Evolutionary conservation across 2,329 filamentous ascomycete species (phyloP).

Genomic region (Geosmithia putterillii): DNA sequence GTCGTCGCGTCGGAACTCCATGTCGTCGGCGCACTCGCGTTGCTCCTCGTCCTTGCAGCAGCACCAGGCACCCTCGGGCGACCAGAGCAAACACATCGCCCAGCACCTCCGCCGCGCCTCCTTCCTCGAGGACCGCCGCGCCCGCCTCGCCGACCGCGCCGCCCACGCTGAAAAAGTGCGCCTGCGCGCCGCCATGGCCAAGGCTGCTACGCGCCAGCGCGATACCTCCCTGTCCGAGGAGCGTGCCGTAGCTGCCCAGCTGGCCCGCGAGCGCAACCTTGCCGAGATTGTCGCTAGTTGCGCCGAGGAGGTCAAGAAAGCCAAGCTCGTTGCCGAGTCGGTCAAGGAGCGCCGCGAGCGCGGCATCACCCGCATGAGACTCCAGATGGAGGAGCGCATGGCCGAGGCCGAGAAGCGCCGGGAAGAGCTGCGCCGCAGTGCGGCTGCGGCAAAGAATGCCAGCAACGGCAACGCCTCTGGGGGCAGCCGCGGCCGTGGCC

Average conservation of each 20-base stretch:
- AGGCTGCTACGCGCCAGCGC: constrained; percentile 52
- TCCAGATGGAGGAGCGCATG: constrained; percentile 69
- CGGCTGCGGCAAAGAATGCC: too few species aligned
- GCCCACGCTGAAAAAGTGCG: constrained; percentile 77
- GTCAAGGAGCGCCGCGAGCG: constrained; percentile 72
- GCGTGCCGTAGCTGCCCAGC: constrained; percentile 62
- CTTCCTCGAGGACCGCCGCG: constrained; percentile 70
- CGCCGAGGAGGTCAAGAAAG: constrained; percentile 71
- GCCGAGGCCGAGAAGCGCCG: constrained; percentile 65
- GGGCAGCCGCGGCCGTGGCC: constrained; percentile 39
- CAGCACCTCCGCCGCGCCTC: constrained; percentile 70
- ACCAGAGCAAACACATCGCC: constrained; percentile 65
- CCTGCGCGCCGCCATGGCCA: constrained; percentile 60
- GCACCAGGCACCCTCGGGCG: constrained; percentile 18
- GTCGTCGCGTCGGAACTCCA: constrained; percentile 68
- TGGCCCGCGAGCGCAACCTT: constrained; percentile 67
- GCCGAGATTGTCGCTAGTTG: constrained; percentile 72
- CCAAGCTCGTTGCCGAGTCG: constrained; percentile 70
- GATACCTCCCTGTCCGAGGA: constrained; percentile 60
- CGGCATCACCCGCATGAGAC: constrained; percentile 54
- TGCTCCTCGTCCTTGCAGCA: constrained; percentile 48
- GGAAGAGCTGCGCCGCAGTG: constrained; percentile 49
- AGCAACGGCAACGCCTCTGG: constrained; percentile 35
- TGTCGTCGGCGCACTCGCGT: constrained; percentile 63
- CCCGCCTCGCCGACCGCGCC: constrained; percentile 65